Conservation (phyloP, 2,329 filamentous ascomycete genomes). For the Pyrenophora tritici-repentis region DNA sequence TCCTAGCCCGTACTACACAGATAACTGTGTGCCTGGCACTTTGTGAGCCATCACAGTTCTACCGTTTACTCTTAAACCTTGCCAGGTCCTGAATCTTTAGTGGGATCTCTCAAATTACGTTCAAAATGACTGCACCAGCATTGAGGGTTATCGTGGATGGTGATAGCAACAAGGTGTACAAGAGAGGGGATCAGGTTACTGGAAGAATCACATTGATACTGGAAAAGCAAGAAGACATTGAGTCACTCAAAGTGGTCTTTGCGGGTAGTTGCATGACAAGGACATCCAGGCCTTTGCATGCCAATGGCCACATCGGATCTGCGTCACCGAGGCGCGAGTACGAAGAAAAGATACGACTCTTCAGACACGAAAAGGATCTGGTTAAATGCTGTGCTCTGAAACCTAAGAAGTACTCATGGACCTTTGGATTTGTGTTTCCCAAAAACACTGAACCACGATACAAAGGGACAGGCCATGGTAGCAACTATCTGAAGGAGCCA, state of each 20-base stretch:
- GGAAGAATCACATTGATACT: constrained; percentile 39
- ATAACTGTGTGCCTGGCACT: constrained; percentile 33
- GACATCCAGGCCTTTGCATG: constrained; percentile 35
- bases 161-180: constrained; percentile 35
- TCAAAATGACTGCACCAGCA: constrained; percentile 31
- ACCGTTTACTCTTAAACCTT: constrained; percentile 24
- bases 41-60: constrained; percentile 20
- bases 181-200: constrained; percentile 41
- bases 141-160: constrained; percentile 41
- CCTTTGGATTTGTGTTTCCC: constrained; percentile 45
- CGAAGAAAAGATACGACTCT: constrained; percentile 38
- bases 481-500: constrained; percentile 37
- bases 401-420: constrained; percentile 40
- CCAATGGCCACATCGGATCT: constrained; percentile 20
- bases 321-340: constrained; percentile 26
- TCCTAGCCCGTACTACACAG: constrained; percentile 33
- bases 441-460: constrained; percentile 34
- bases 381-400: constrained; percentile 22
- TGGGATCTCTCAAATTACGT: constrained; percentile 14
- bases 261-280: constrained; percentile 40
- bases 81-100: constrained; percentile 37
- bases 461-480: constrained; percentile 33
- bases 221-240: constrained; percentile 35
- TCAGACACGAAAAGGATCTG: constrained; percentile 35
- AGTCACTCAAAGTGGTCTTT: constrained; percentile 38